Evolutionary conservation across 257 asterid genomes (phyloP).

Genomic region (Forsythia viridissima): DNA sequence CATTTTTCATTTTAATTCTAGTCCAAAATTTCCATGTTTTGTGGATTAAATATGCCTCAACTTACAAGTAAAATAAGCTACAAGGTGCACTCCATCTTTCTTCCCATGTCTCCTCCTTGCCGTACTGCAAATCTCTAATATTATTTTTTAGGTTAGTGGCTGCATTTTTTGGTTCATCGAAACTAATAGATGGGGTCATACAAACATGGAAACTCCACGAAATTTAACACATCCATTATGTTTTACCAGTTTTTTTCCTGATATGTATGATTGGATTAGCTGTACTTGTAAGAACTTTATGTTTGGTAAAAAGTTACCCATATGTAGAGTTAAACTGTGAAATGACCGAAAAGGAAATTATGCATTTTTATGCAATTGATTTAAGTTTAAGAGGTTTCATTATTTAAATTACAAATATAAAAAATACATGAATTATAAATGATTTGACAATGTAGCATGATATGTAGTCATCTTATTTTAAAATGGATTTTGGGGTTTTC

Average conservation of each 20-base stretch:
- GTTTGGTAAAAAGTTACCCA: neutral
- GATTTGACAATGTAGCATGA: neutral
- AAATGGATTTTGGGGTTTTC: neutral
- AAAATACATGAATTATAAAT: neutral
- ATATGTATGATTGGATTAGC: neutral
- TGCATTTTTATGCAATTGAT: neutral
- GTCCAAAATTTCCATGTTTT: conserved; percentile 1
- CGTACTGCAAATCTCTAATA: neutral
- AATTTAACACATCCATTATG: neutral
- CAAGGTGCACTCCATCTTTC: neutral
- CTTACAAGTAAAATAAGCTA: neutral
- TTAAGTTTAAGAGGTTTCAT: neutral
- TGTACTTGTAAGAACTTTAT: neutral
- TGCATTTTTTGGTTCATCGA: neutral
- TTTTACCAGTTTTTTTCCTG: neutral
- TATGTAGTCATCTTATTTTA: neutral
- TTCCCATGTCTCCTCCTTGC: neutral
- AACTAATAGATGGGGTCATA: neutral
- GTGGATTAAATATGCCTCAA: neutral
- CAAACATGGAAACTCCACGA: neutral
- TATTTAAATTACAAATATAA: too few species aligned
- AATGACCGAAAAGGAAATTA: neutral
- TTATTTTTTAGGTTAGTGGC: neutral
- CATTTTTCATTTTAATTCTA: conserved; percentile 13
- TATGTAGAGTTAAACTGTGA: neutral